Evolutionary conservation across 73 alveolate species (phyloP).

Genomic region (Paramecium sonneborni): DNA sequence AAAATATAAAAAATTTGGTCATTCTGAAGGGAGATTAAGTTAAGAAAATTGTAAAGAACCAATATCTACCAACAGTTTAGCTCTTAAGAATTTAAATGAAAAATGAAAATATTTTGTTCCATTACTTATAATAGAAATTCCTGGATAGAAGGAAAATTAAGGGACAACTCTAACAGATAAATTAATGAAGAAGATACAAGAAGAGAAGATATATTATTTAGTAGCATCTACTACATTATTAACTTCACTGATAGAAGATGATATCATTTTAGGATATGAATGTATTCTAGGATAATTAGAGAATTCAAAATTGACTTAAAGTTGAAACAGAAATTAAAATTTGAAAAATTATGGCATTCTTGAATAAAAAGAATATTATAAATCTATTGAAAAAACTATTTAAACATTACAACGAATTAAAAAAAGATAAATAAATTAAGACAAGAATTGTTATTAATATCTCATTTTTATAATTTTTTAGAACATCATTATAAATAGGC

Average conservation of each 20-base stretch:
- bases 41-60: conserved; percentile 78
- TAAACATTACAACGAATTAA: conserved; percentile 94
- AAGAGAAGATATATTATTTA: conserved; percentile 84
- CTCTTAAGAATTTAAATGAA: conserved; percentile 77
- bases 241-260: conserved; percentile 95
- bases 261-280: conserved; percentile 89
- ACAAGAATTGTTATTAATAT: conserved; percentile 99
- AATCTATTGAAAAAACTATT: conserved; percentile 95
- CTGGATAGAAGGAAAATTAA: conserved; percentile 88
- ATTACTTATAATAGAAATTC: conserved; percentile 86
- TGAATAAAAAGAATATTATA: conserved; percentile 94
- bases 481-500: conserved; percentile 97
- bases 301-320: conserved; percentile 90
- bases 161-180: conserved; percentile 83
- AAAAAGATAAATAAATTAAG: conserved; percentile 97
- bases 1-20: conserved; percentile 97
- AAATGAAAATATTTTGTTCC: conserved; percentile 81
- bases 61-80: conserved; percentile 80
- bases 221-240: conserved; percentile 91
- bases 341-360: conserved; percentile 93
- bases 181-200: conserved; percentile 90
- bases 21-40: conserved; percentile 95
- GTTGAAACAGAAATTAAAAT: conserved; percentile 96
- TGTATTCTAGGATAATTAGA: conserved; percentile 92
- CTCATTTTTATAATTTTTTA: conserved; percentile 94